Conservation (phyloP, 208 protist genomes). For the Leishmania amazonensis region DNA sequence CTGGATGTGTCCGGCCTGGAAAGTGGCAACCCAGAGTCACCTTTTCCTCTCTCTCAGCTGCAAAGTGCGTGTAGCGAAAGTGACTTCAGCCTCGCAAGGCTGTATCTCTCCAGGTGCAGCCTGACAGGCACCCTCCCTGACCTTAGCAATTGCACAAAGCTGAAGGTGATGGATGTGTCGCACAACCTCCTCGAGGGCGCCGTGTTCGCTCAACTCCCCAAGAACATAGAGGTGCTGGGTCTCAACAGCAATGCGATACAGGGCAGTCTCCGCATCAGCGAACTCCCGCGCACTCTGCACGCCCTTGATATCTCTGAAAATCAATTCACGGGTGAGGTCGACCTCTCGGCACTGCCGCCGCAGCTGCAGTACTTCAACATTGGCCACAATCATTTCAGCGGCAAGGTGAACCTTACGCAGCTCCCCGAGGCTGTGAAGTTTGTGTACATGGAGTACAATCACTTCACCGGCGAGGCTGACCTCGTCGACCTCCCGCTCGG, state of each 20-base stretch:
- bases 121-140: slow-evolving; percentile 8
- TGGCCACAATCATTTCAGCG: slow-evolving; percentile 41
- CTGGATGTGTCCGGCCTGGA: slow-evolving; percentile 23
- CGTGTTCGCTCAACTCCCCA: slow-evolving; percentile 10
- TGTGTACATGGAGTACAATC: slow-evolving; percentile 46
- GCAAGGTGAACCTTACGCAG: slow-evolving; percentile 33
- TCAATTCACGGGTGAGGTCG: slow-evolving; percentile 16
- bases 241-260: slow-evolving; percentile 32
- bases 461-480: slow-evolving; percentile 41
- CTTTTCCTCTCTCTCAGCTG: not conserved
- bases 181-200: slow-evolving; percentile 25
- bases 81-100: not conserved
- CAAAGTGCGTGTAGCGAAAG: not conserved
- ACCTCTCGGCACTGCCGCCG: slow-evolving; percentile 20
- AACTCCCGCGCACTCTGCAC: slow-evolving; percentile 24
- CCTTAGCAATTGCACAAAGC: not conserved
- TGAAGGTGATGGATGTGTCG: slow-evolving; percentile 29
- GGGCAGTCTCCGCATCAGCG: not conserved
- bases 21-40: not conserved
- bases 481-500: slow-evolving; percentile 42
- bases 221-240: slow-evolving; percentile 11
- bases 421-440: slow-evolving; percentile 38
- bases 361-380: slow-evolving; percentile 35
- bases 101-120: slow-evolving; percentile 8
- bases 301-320: slow-evolving; percentile 35